Conservation (phyloP, 2,329 filamentous ascomycete species). For the Arachnopeziza araneosa region DNA sequence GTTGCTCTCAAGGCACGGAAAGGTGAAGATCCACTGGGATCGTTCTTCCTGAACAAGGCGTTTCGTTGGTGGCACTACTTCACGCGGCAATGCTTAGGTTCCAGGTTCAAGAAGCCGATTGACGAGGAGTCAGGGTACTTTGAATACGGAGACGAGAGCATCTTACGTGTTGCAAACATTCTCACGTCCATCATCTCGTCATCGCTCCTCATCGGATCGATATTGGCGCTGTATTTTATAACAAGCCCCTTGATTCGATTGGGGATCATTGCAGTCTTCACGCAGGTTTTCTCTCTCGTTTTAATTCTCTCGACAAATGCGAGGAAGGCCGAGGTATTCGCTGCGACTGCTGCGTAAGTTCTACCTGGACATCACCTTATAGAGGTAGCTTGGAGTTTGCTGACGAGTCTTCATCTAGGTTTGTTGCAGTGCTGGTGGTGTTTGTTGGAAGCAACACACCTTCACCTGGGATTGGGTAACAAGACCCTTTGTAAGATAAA, state of each 20-base stretch:
- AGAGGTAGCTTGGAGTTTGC: neutral
- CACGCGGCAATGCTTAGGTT: constrained; percentile 1
- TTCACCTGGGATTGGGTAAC: neutral
- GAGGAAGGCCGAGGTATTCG: constrained; percentile 5
- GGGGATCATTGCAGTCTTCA: neutral
- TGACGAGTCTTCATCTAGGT: neutral
- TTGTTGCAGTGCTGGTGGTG: neutral
- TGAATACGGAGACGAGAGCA: neutral
- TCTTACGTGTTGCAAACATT: constrained; percentile 11
- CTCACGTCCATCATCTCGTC: constrained; percentile 23
- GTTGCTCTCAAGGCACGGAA: constrained; percentile 17
- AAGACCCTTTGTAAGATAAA: neutral
- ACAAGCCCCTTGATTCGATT: neutral
- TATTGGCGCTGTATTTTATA: constrained; percentile 7
- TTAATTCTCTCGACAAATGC: neutral
- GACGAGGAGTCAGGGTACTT: constrained; percentile 1
- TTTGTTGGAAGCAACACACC: constrained; percentile 8
- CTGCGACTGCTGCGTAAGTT: constrained; percentile 4
- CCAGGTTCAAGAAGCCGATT: constrained; percentile 2
- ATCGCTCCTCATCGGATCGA: neutral
- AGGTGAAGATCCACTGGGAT: constrained; percentile 9
- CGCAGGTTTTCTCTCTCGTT: neutral
- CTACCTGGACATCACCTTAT: neutral
- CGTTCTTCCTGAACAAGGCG: neutral
- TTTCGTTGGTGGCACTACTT: constrained; percentile 17